phyloP scores from a whole-genome alignment of 345 rosid genomes.

The Populus euphratica region DNA sequence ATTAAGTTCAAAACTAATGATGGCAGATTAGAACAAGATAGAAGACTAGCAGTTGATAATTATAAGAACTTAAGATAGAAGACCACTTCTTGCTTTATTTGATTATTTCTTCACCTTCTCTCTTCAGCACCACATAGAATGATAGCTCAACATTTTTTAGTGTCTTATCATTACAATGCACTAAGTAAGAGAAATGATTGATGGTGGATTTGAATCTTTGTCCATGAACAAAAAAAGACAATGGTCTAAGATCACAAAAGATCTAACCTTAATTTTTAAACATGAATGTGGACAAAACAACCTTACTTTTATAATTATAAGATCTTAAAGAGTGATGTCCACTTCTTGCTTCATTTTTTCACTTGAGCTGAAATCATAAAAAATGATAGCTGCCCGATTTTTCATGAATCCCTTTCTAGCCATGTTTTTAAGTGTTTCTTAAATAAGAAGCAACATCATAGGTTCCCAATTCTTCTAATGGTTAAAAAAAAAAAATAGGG shows the following conservation, averaged over 20 bases:
- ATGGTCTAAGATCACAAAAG: neutral
- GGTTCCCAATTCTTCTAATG: neutral
- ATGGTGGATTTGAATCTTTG: neutral
- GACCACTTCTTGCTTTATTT: neutral
- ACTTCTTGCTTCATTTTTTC: slow-evolving; percentile 22
- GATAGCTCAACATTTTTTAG: slow-evolving; percentile 2
- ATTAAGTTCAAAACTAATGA: too few relatives aligned
- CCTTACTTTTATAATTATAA: slow-evolving; percentile 15
- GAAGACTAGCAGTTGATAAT: neutral
- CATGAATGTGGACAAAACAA: slow-evolving; percentile 8
- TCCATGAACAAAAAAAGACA: slow-evolving; percentile 9
- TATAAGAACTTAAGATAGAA: neutral
- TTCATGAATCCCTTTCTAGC: slow-evolving; percentile 16
- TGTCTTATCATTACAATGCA: neutral
- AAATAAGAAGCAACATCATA: slow-evolving; percentile 46
- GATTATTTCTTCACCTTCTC: neutral
- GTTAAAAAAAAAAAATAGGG: slow-evolving; percentile 11
- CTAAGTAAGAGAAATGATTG: neutral
- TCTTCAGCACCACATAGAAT: neutral
- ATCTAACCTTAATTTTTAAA: neutral
- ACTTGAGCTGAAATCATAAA: slow-evolving; percentile 22
- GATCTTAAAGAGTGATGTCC: slow-evolving; percentile 20
- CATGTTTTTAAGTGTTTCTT: slow-evolving; percentile 47
- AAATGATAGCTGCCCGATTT: slow-evolving; percentile 33
- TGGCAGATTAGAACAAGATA: neutral